These are phyloP conservation scores for Medicago arabica DNA, from an alignment of 306 rosid species.

Conservation along the genomic window DNA sequence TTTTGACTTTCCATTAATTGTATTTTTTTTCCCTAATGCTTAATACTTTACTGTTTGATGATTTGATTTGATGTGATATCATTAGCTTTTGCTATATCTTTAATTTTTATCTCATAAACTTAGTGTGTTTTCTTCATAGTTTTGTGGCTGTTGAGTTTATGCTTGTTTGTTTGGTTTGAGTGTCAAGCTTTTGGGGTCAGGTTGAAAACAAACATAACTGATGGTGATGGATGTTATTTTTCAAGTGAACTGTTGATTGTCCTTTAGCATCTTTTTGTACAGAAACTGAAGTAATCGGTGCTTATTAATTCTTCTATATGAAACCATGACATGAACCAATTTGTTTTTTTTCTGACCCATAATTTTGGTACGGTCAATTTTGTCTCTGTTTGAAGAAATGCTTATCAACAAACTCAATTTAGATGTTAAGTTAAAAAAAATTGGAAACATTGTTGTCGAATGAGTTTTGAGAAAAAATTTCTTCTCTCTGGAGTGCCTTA, in stretches of 20 bases:
- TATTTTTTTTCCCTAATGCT: not conserved
- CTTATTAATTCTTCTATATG: slow-evolving; percentile 12
- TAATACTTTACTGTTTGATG: not conserved
- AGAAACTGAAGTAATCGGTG: slow-evolving; percentile 15
- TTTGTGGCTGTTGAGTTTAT: not conserved
- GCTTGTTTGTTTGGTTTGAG: slow-evolving; percentile 22
- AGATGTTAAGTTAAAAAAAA: slow-evolving; percentile 16
- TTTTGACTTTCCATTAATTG: slow-evolving; percentile 18
- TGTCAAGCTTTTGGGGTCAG: slow-evolving; percentile 1
- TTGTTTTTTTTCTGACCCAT: slow-evolving; percentile 15
- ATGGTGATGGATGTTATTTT: slow-evolving; percentile 12
- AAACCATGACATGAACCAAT: slow-evolving; percentile 16
- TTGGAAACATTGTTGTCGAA: slow-evolving; percentile 13
- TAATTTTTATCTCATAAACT: not conserved
- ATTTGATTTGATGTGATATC: slow-evolving; percentile 26
- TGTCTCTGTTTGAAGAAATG: slow-evolving; percentile 20
- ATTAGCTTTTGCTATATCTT: not conserved
- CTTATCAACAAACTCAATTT: slow-evolving; percentile 13
- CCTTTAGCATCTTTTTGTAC: slow-evolving; percentile 12
- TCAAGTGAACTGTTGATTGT: slow-evolving; percentile 4
- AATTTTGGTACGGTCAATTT: slow-evolving; percentile 15
- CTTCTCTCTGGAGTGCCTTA: slow-evolving; percentile 11
- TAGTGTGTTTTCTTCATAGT: not conserved
- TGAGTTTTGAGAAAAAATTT: slow-evolving; percentile 2
- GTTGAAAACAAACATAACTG: slow-evolving; percentile 12